These are phyloP conservation scores for Cladosporium phlei DNA, from an alignment of 2,329 filamentous ascomycete genomes.

Conservation along the genomic window DNA sequence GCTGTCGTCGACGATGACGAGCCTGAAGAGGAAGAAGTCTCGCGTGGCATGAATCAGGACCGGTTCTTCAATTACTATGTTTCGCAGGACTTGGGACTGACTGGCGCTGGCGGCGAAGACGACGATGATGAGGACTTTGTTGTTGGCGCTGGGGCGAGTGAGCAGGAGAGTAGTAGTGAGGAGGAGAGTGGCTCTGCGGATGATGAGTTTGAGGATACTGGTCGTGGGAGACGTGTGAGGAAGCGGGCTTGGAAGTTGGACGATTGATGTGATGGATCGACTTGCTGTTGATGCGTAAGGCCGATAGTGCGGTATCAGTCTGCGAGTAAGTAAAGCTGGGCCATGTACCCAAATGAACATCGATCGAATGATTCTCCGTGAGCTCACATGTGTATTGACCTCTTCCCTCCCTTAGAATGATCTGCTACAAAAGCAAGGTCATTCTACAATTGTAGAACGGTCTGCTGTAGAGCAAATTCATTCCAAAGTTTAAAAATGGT, in stretches of 20 bases:
- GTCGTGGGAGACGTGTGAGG: not conserved
- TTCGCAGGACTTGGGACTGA: slow-evolving; percentile 7
- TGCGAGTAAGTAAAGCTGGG: no score
- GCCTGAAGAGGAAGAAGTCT: not conserved
- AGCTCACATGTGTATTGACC: no score
- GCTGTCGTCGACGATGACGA: not conserved
- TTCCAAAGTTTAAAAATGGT: no score
- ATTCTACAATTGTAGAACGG: no score
- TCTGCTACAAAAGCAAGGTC: no score
- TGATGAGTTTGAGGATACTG: not conserved
- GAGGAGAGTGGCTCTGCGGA: not conserved
- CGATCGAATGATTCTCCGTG: no score
- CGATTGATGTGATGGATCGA: not conserved
- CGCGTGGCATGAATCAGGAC: slow-evolving; percentile 1
- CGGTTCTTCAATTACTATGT: slow-evolving; percentile 16
- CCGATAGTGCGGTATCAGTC: no score
- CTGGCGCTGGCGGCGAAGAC: slow-evolving; percentile 18
- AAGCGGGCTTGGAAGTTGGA: no score
- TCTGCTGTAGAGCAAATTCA: no score
- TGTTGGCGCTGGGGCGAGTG: not conserved
- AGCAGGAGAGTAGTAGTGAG: slow-evolving; percentile 4
- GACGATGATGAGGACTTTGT: slow-evolving; percentile 16
- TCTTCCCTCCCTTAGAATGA: no score
- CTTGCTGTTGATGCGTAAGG: no score
- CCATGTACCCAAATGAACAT: no score